phyloP scores from a whole-genome alignment of 495 filamentous ascomycete species.

The Cercophora samala region DNA sequence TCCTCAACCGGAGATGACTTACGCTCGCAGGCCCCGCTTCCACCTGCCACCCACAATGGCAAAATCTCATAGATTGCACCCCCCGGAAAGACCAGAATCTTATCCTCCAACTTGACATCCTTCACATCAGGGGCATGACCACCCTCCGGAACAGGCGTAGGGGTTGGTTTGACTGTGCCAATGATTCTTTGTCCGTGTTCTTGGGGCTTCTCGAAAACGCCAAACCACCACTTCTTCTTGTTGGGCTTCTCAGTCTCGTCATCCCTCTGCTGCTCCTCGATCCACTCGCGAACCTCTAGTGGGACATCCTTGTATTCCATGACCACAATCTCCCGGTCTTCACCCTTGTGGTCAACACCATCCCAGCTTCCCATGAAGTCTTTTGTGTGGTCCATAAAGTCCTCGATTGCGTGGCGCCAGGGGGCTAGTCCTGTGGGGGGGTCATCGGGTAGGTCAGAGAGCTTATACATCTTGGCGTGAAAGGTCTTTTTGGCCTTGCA shows the following conservation, averaged over 20 bases:
- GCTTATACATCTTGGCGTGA: constrained; percentile 33
- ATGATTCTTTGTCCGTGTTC: constrained; percentile 19
- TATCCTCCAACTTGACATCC: constrained; percentile 26
- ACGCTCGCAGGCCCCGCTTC: constrained; percentile 34
- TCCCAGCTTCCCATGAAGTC: constrained; percentile 34
- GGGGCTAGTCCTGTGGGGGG: constrained; percentile 28
- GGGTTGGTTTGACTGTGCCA: constrained; percentile 17
- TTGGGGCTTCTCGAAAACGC: constrained; percentile 33
- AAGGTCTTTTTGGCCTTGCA: constrained; percentile 29
- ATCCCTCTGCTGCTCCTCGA: constrained; percentile 32
- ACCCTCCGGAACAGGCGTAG: constrained; percentile 6
- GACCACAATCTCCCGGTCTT: constrained; percentile 33
- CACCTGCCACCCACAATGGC: constrained; percentile 34
- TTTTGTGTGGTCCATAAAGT: constrained; percentile 20
- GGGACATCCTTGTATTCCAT: constrained; percentile 38
- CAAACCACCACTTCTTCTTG: constrained; percentile 29
- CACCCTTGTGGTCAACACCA: constrained; percentile 35
- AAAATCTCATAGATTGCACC: constrained; percentile 34
- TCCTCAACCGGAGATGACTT: constrained; percentile 13
- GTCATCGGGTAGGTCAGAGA: constrained; percentile 23
- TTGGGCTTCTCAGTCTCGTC: constrained; percentile 9
- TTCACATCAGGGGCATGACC: neutral
- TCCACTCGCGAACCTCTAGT: constrained; percentile 27
- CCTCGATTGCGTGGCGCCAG: constrained; percentile 29
- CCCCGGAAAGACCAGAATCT: constrained; percentile 36